Base-by-base conservation (phyloP, 2,329 filamentous ascomycete species). In the Emergomyces orientalis region DNA sequence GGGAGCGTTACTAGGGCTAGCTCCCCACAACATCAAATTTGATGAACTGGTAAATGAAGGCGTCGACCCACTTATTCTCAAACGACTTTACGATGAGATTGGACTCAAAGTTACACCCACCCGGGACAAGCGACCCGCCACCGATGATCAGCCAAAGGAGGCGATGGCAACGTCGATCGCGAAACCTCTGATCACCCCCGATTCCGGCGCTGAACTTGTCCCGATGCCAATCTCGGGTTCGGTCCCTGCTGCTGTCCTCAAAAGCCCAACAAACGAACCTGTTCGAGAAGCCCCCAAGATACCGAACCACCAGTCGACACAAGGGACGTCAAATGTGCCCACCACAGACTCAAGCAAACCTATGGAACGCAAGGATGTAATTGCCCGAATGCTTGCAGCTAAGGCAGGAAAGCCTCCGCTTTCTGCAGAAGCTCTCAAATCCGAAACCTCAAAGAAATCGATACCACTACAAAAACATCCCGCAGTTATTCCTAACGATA, bases 121-220 rank as follows among this genome's bases (percentile, higher is more conserved):
- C 5, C 45, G 22, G 13, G n/a, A 17, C 9, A 57, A 52, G 14
- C 30, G 11, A 14, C 17, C 52, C 30, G 25, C 69, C 17, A 62
- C 68, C 14, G 57, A 70, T 9, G 69, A 66, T 55, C 80, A 78
- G 65, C 79, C 82, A 8, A 80, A 88, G 66, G 86, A 89, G 69
- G 89, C 27, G 90, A 89, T 68, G 88, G 91, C 67, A 85, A 89
- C 51, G 90, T 93, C 64, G 88, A 89, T 89, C n/a, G 86, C 84
- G 1, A 91, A 89, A 72, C 82, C 82, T 60, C 7, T n/a, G 8
- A 34, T 54, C 30, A 17, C 47, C 22, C 45, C 51, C 49, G 17
- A n/a, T 39, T 32, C 43, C 14, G 32, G 17, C 6, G 49, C 47
- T 39, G 58, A 51, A n/a, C 8, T 19, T 22, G 19, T 22, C 3